A percentile compares a stretch with the other conserved stretches of the same genome.
Conservation (phyloP, 352 stramenopile species). For the Elongisporangium anandrum region DNA sequence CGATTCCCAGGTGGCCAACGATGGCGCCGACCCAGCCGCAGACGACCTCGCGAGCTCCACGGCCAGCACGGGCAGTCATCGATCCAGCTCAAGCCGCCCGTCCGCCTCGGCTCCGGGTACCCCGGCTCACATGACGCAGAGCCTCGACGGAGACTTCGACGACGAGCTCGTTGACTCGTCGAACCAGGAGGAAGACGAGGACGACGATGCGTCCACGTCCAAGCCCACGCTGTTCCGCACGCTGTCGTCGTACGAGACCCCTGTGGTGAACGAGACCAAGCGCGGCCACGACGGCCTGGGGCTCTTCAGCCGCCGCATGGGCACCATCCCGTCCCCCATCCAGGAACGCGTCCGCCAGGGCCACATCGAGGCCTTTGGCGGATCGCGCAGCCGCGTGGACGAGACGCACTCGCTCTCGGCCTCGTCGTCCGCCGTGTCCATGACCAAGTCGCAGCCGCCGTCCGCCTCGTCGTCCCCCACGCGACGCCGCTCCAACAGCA, state of each 20-base stretch:
- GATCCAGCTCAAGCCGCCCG: constrained; percentile 22
- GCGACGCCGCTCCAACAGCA: constrained; percentile 93
- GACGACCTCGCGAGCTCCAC: constrained; percentile 27
- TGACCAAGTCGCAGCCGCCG: constrained; percentile 1
- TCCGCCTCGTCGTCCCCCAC: constrained; percentile 7
- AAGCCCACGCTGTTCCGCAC: constrained; percentile 63
- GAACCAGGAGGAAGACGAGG: constrained; percentile 8
- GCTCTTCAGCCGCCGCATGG: constrained; percentile 13
- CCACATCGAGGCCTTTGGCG: background rate
- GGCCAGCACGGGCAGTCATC: constrained; percentile 25
- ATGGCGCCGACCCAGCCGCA: constrained; percentile 19
- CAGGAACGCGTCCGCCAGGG: constrained; percentile 63
- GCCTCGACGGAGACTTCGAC: constrained; percentile 32
- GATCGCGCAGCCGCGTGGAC: background rate
- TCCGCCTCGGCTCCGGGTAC: background rate
- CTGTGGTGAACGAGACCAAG: constrained; percentile 57
- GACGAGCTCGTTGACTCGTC: constrained; percentile 5
- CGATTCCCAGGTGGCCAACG: constrained; percentile 2
- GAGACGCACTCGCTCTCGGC: background rate
- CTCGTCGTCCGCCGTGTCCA: constrained; percentile 4
- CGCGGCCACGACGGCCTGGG: constrained; percentile 4
- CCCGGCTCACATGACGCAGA: constrained; percentile 25
- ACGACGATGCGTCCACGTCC: constrained; percentile 27
- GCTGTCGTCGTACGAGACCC: constrained; percentile 77
- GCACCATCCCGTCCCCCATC: constrained; percentile 53